A percentile compares a stretch with the other conserved stretches of the same genome.
phyloP scores from a whole-genome alignment of 208 protist genomes.

The Leishmania major region DNA sequence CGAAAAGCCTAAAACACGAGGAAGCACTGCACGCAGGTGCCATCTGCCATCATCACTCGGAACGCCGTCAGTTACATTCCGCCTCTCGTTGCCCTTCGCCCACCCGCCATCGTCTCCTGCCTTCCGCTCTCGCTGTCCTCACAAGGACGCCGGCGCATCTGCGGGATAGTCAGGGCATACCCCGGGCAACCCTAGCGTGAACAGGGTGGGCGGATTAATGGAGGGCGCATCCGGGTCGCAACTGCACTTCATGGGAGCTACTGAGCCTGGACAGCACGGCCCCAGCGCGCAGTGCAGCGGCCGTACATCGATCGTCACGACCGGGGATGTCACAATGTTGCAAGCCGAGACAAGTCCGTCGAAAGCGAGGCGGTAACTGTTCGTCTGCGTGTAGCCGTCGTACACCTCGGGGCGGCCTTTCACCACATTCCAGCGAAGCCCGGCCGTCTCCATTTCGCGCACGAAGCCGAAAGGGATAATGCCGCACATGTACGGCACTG shows the following conservation, averaged over 20 bases:
- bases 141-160: background rate
- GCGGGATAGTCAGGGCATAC: background rate
- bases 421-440: constrained; percentile 74
- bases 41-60: background rate
- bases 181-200: constrained; percentile 13
- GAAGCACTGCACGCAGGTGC: background rate
- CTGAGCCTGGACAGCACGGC: background rate
- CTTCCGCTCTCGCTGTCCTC: background rate
- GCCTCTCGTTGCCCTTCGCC: background rate
- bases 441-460: constrained; percentile 70
- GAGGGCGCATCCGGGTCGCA: constrained; percentile 22
- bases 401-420: constrained; percentile 38
- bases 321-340: constrained; percentile 43
- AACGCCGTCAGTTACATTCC: background rate
- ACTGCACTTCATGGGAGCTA: background rate
- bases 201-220: constrained; percentile 22
- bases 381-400: constrained; percentile 53
- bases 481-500: constrained; percentile 47
- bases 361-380: constrained; percentile 52
- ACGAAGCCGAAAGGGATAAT: constrained; percentile 63
- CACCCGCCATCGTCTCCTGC: background rate
- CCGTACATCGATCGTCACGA: constrained; percentile 71
- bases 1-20: background rate
- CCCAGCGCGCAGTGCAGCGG: constrained; percentile 12
- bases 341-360: constrained; percentile 57